Percentiles rank a stretch among this genome's conserved stretches.
Evolutionary conservation across 805 yeast genomes (phyloP).

Genomic region (Ogataea paraovalis): DNA sequence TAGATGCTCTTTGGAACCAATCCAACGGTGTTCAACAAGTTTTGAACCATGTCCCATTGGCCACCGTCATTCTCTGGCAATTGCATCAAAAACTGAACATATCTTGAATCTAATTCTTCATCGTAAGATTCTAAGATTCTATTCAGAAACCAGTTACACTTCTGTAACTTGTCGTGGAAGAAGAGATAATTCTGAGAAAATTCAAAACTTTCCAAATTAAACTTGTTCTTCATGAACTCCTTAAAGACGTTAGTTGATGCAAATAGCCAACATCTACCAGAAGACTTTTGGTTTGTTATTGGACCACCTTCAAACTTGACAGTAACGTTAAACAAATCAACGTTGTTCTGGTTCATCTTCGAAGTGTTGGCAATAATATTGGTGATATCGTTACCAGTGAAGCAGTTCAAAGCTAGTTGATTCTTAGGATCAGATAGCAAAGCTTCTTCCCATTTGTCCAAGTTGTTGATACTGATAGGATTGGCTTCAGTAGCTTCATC

Average conservation of each 20-base stretch:
- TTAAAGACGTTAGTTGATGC: constrained; percentile 79
- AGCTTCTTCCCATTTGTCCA: constrained; percentile 43
- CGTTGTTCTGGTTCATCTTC: constrained; percentile 25
- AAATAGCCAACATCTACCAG: constrained; percentile 90
- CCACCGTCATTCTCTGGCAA: constrained; percentile 85
- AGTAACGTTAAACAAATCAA: constrained; percentile 40
- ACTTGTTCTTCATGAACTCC: constrained; percentile 55
- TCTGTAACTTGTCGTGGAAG: constrained; percentile 85
- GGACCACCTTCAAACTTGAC: constrained; percentile 56
- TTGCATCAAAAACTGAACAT: constrained; percentile 58
- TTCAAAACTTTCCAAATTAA: constrained; percentile 66
- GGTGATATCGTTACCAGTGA: constrained; percentile 44
- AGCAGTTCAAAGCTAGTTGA: constrained; percentile 49
- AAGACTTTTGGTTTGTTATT: constrained; percentile 66
- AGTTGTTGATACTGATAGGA: constrained; percentile 33
- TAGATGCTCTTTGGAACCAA: constrained; percentile 69
- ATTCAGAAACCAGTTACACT: constrained; percentile 76
- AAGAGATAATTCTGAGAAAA: constrained; percentile 76
- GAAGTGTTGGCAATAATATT: constrained; percentile 38
- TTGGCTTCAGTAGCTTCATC: constrained; percentile 9
- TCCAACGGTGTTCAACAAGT: constrained; percentile 75
- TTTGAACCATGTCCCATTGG: constrained; percentile 83
- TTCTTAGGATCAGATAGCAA: constrained; percentile 46
- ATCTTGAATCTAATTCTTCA: constrained; percentile 66
- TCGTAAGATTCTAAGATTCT: constrained; percentile 66